Base-by-base conservation (phyloP, 2,329 filamentous ascomycete genomes). In the Chaetomiaceae sp. region DNA sequence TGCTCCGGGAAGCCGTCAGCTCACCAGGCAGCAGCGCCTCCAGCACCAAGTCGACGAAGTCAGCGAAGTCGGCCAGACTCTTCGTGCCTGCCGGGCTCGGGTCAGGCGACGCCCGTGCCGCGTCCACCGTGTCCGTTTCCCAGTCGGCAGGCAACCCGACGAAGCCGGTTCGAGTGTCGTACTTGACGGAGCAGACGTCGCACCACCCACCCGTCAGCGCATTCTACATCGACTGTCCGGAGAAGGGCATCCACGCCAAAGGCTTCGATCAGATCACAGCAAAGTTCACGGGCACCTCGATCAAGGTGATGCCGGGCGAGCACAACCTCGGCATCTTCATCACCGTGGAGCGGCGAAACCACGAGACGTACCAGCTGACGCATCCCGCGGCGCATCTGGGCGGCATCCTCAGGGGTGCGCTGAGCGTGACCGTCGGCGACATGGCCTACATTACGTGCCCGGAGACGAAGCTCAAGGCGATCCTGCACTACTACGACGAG, bases 301-400 rank as follows among this genome's bases (percentile, higher is more conserved):
- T 98, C 65, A 88, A 89, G 62, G 91, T 98, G 30, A 83, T 84
- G 18, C 88, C 93, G 0, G 93, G 93, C 53, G 83, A 90, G 62
- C 88, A 95, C 70, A 98, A 98, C 65, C 74, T 94, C 55, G 93
- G 93, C 54, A 97, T 98, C 58, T 98, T 96, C 68, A 84, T 98
- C 64, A 90, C 81, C 9, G 70, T 97, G 20, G 81, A 88, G 59
- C 84, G 82, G 53, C 77, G 86, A 43, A 81, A 84, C 57, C 79
- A 91, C 61, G 93, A 98, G 69, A 86, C 90, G 52, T 98, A 98
- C 66, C 89, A 95, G 62, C 78, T 98, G 52, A 95, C 86, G 5
- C 93, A 98, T 66, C 93, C 93, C 4, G 83, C 87, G n/a, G 93
- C 93, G 6, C 88, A 95, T 61, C 74, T 98, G 1, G 89, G 90